Evolutionary conservation across 768 basidiomycete genomes (phyloP), one percentile per base, ranked within the genome.

Genomic region (Pleurotus citrinopileatus): DNA sequence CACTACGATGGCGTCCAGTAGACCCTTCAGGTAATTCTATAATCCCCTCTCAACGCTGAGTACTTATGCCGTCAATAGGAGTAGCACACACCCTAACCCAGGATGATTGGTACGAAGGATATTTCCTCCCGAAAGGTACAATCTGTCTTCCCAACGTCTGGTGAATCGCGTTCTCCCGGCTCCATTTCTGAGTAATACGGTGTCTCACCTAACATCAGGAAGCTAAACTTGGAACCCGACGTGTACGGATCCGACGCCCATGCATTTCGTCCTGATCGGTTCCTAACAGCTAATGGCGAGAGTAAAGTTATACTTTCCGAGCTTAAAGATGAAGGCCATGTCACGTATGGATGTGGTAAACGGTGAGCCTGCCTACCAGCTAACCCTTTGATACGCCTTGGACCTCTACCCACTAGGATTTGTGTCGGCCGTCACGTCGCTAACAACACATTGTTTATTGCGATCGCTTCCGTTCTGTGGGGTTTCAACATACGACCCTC

Each of bases 331-430:
- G 56, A 63, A n/a, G 69, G 70, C 29, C 68, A 69, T 22, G 62
- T 72, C 40, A 66, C 70, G 10, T 77, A 73, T 59, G 70, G 75
- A 3, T 76, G 73, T 56, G 75, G 74, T 20, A 57, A 72, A 43
- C 63, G 73, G 27, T 60, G 23, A 3, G 52, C 10, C 15, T 28
- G n/a, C 25, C 22, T 27, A 10, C 10, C 9, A 34, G n/a, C 22
- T 17, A 17, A 29, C 65, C n/a, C n/a, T n/a, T n/a, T n/a, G n/a
- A n/a, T n/a, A n/a, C n/a, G n/a, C n/a, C n/a, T n/a, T n/a, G n/a
- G n/a, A n/a, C n/a, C n/a, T n/a, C n/a, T n/a, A n/a, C n/a, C n/a
- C n/a, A n/a, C n/a, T n/a, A n/a, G n/a, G n/a, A n/a, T 70, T 15
- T 75, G 73, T 54, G 72, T 65, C 0, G 71, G 69, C 2, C 67